Conservation (phyloP, 768 basidiomycete genomes). For the Rhodotorula babjevae region DNA sequence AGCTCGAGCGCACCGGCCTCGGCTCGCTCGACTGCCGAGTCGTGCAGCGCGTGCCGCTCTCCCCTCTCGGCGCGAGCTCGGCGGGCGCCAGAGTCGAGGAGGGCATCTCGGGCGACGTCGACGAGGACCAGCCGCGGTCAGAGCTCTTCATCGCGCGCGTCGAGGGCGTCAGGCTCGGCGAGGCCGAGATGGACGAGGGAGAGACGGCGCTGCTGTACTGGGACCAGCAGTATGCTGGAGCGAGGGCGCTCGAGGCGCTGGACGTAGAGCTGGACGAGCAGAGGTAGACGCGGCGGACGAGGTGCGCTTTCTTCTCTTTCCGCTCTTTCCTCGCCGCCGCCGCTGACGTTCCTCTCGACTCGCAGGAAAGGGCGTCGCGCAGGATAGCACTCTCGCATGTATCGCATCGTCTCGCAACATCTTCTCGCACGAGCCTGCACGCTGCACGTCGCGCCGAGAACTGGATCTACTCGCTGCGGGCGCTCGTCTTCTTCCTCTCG, state of each 20-base stretch:
- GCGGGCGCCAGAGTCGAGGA: slow-evolving; percentile 1
- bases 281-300: background rate
- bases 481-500: no score
- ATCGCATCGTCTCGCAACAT: no score
- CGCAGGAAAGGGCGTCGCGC: no score
- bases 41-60: slow-evolving; percentile 61
- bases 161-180: slow-evolving; percentile 56
- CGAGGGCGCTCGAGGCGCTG: background rate
- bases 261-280: background rate
- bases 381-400: no score
- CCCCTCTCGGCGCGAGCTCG: slow-evolving; percentile 47
- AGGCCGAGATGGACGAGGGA: slow-evolving; percentile 24
- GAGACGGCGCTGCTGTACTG: slow-evolving; percentile 16
- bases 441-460: no score
- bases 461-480: no score
- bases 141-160: slow-evolving; percentile 79
- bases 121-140: slow-evolving; percentile 34
- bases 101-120: slow-evolving; percentile 27
- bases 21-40: slow-evolving; percentile 71
- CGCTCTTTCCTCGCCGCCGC: no score
- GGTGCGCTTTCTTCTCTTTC: background rate
- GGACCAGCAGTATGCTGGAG: slow-evolving; percentile 21
- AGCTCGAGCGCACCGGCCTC: slow-evolving; percentile 49
- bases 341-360: no score
- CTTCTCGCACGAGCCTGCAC: no score